Evolutionary conservation across 352 stramenopile genomes (phyloP).

Genomic region (Globisporangium mamillatum): DNA sequence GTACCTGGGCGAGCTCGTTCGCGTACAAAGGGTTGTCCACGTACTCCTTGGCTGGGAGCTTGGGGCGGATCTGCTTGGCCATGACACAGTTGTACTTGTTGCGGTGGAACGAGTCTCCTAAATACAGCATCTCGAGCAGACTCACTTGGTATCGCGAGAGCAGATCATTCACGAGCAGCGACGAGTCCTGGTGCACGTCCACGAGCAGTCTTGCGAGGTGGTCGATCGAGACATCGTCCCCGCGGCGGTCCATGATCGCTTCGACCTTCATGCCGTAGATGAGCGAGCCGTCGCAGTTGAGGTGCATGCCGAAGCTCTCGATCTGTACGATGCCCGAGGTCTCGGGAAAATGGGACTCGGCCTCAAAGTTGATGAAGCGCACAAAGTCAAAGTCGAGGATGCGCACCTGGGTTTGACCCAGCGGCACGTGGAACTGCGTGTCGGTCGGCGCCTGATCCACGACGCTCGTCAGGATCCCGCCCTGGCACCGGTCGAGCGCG

Average conservation of each 20-base stretch:
- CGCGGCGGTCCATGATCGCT: slow-evolving; percentile 95
- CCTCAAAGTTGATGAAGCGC: slow-evolving; percentile 98
- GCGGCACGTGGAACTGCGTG: slow-evolving; percentile 82
- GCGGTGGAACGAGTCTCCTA: slow-evolving; percentile 92
- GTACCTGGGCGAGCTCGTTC: slow-evolving; percentile 95
- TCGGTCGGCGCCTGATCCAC: slow-evolving; percentile 86
- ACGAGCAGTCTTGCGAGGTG: slow-evolving; percentile 95
- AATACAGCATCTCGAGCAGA: slow-evolving; percentile 94
- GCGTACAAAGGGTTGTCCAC: slow-evolving; percentile 93
- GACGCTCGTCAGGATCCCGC: slow-evolving; percentile 94
- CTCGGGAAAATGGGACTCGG: slow-evolving; percentile 96
- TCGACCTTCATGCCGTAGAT: slow-evolving; percentile 91
- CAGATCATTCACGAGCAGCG: slow-evolving; percentile 94
- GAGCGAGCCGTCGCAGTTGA: slow-evolving; percentile 75
- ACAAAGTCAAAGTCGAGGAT: slow-evolving; percentile 97
- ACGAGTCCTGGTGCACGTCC: slow-evolving; percentile 96
- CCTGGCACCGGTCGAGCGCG: slow-evolving; percentile 94
- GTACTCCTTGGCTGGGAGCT: slow-evolving; percentile 95
- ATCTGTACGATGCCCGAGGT: slow-evolving; percentile 94
- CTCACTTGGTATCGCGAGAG: slow-evolving; percentile 95
- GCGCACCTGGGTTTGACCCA: slow-evolving; percentile 93
- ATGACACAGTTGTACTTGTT: slow-evolving; percentile 99
- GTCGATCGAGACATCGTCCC: slow-evolving; percentile 96
- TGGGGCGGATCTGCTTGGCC: slow-evolving; percentile 95
- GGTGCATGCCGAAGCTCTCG: slow-evolving; percentile 94